Base-by-base conservation (phyloP, 2,329 filamentous ascomycete species). In the Diaporthe eres region DNA sequence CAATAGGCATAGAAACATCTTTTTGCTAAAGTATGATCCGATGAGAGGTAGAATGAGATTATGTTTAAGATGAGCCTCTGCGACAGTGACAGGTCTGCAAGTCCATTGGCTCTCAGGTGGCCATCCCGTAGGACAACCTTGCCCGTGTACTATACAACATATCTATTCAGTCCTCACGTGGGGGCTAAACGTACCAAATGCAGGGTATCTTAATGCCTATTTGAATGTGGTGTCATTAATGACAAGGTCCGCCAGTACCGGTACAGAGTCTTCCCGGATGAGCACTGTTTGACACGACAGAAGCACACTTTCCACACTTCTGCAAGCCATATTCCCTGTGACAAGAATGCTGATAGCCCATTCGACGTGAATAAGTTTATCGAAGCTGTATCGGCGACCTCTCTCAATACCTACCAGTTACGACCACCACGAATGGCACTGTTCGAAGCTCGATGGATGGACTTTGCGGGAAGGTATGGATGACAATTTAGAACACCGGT, bases 1-100 rank as follows among this genome's bases (percentile, higher is more conserved):
- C 53, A 15, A 60, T 19, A 19, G n/a, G 19, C 6, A 34, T 22
- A 19, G 12, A 53, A 53, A 6, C 12, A 28, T 2, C 15, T 1
- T n/a, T 10, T 22, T 53, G 4, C n/a, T 13, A 44, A 19, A 44
- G 8, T 19, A 0, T 8, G 42, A 12, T 44, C 17, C 1, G 17
- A 19, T 44, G 22, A 22, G 15, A 57, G 34, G 17, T 8, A 12
- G 13, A 31, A 9, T 34, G 55, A 57, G 28, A 37, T 31, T 6
- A 57, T 57, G 8, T 7, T 57, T 22, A 3, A 57, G 28, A 8
- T 19, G 55, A 31, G 8, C 3, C 7, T 8, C 13, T 22, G 3
- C 5, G 34, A 19, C 0, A 34, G 7, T 12, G 1, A 7, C 13
- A 34, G 34, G 2, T 10, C 0, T 5, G 28, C 28, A 8, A 19